Evolutionary conservation across 768 basidiomycete genomes (phyloP), one percentile per base, ranked within the genome.

Genomic region (Boletus fagicola): DNA sequence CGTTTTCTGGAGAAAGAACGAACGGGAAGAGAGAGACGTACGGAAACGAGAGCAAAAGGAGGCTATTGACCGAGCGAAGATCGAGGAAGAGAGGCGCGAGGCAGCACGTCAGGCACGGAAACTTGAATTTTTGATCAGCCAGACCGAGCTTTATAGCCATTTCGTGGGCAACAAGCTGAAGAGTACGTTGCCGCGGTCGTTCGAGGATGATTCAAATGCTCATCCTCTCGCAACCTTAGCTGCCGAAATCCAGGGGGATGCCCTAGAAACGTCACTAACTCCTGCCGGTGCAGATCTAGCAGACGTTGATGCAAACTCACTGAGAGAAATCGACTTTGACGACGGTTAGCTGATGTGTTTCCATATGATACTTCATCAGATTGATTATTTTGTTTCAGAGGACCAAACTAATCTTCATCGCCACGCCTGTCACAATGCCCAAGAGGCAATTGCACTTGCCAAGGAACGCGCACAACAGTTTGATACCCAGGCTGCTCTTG

Each of bases 121-220:
- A 73, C 84, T 99, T 26, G 97, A 99, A 76, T 99, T 98, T 76
- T 78, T 99, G 74, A 94, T 99, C 72, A 98, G 92, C 57, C 96
- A 98, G 74, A 98, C 97, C 4, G 97, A 99, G 71, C 82, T 98
- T 9, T 99, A 98, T 75, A 94, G 92, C 63, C 97, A 99, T 76
- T 98, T 99, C 81, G 94, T 99, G 57, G 96, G 96, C 33, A 97
- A 87, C 75, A 98, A 98, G 76, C 82, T 93, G 52, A 92, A 92
- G 72, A 93, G 91, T 92, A 72, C 65, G 86, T 75, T 22, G 36
- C 40, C 38, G 6, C 58, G 44, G 44, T 42, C 53, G 31, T 48
- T 26, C 43, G 56, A 60, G 62, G 63, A 58, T 59, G 62, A 57
- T 49, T 47, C 50, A 53, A 55, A 18, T 56, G 28, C 43, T 59